phyloP scores from a whole-genome alignment of 2,329 filamentous ascomycete species.

The Aureobasidium melanogenum region DNA sequence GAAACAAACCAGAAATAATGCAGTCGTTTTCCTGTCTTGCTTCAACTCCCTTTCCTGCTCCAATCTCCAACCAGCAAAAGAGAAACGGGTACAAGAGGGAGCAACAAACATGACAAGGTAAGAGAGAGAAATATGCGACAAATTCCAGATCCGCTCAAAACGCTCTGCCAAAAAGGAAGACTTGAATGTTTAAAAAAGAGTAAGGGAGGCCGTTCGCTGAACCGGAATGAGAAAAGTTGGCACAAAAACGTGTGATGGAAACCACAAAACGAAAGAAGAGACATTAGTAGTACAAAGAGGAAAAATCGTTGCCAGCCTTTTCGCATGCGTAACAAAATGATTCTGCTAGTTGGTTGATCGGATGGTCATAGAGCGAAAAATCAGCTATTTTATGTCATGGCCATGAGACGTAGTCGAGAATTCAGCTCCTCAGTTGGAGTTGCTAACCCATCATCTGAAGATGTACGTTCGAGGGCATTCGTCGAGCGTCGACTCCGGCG shows the following conservation, averaged over 20 bases:
- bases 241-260: background rate
- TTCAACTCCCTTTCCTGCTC: background rate
- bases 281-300: slow-evolving; percentile 11
- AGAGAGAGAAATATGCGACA: background rate
- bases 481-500: slow-evolving; percentile 12
- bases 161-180: background rate
- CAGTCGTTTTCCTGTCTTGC: background rate
- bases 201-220: slow-evolving; percentile 5
- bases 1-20: background rate
- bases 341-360: background rate
- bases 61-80: background rate
- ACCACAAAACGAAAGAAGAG: background rate
- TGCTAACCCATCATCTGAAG: slow-evolving; percentile 13
- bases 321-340: background rate
- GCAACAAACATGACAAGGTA: background rate
- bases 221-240: background rate
- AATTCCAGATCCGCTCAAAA: slow-evolving; percentile 2
- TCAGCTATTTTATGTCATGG: slow-evolving; percentile 11
- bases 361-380: background rate
- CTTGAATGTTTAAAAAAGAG: background rate
- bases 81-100: background rate
- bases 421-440: slow-evolving; percentile 18
- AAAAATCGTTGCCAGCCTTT: slow-evolving; percentile 5
- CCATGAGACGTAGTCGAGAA: slow-evolving; percentile 20
- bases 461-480: slow-evolving; percentile 4